Percentiles rank a stretch among this genome's conserved stretches.
Conservation (phyloP, 192 early-diverging fungal genomes). For the Anaeromyces robustus region DNA sequence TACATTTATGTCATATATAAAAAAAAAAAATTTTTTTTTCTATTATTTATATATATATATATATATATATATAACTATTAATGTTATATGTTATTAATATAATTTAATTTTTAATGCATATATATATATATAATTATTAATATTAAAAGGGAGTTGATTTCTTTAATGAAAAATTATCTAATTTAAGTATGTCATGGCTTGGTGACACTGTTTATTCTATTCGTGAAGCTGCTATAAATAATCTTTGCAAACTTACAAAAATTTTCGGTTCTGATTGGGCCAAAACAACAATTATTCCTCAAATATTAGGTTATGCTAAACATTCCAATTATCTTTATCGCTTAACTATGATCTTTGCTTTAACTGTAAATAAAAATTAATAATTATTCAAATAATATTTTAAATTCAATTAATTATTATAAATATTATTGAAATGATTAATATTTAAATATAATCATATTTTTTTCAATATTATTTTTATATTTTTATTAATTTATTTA, state of each 20-base stretch:
- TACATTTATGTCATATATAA: not conserved
- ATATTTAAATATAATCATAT: too few relatives aligned
- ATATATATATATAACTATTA: too few relatives aligned
- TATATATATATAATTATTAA: not conserved
- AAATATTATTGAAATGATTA: not conserved
- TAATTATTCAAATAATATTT: not conserved
- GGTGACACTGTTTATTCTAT: conserved; percentile 93
- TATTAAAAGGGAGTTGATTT: conserved; percentile 62
- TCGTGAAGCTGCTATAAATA: conserved; percentile 88
- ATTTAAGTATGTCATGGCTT: conserved; percentile 96
- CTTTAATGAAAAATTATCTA: conserved; percentile 90
- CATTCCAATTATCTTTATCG: conserved; percentile 94
- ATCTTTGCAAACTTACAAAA: conserved; percentile 87
- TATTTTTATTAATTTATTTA: too few relatives aligned
- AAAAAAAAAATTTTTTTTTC: conserved; percentile 3
- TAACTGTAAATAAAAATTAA: conserved; percentile 43
- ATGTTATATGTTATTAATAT: too few relatives aligned
- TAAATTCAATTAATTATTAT: too few relatives aligned
- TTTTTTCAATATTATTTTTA: too few relatives aligned
- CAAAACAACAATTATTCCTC: conserved; percentile 80
- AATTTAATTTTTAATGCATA: too few relatives aligned
- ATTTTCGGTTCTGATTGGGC: conserved; percentile 99
- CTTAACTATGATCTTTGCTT: conserved; percentile 94
- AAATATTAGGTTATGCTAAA: conserved; percentile 74
- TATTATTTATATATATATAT: not conserved